A percentile compares a stretch with the other conserved stretches of the same genome.
These are phyloP conservation scores for Microstegium vimineum DNA, from an alignment of 176 grass and related monocot species.

Conservation along the genomic window DNA sequence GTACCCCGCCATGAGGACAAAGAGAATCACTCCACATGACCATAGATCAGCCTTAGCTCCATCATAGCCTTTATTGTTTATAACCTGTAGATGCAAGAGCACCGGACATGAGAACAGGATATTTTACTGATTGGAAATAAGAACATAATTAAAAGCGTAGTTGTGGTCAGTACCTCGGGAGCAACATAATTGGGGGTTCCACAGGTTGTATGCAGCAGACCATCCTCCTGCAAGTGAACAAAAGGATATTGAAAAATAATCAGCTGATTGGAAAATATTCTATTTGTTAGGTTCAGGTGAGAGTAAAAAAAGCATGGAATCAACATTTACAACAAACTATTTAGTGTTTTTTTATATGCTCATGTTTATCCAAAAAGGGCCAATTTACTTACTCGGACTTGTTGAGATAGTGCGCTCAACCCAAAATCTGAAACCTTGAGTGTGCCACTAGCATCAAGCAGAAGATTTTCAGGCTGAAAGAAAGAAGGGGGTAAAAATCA, in stretches of 20 bases:
- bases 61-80: slow-evolving; percentile 96
- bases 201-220: slow-evolving; percentile 83
- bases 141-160: slow-evolving; percentile 15
- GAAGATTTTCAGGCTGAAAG: slow-evolving; percentile 88
- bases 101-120: slow-evolving; percentile 40
- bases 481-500: slow-evolving; percentile 8
- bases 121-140: slow-evolving; percentile 10
- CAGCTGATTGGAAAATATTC: background rate
- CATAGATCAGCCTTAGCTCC: slow-evolving; percentile 93
- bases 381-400: slow-evolving; percentile 75
- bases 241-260: slow-evolving; percentile 20
- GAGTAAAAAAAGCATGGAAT: background rate
- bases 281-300: background rate
- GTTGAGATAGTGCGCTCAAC: slow-evolving; percentile 82
- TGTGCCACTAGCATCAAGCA: slow-evolving; percentile 68
- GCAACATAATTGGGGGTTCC: slow-evolving; percentile 99
- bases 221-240: slow-evolving; percentile 72
- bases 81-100: slow-evolving; percentile 50
- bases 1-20: slow-evolving; percentile 93
- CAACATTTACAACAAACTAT: background rate
- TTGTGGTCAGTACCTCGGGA: slow-evolving; percentile 50
- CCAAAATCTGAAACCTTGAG: slow-evolving; percentile 98
- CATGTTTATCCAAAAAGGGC: background rate
- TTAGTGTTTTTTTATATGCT: background rate
- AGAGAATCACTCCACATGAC: slow-evolving; percentile 99